A percentile compares a stretch with the other conserved stretches of the same genome.
Conservation (phyloP, 768 basidiomycete species). For the Panaeolus papilionaceus region DNA sequence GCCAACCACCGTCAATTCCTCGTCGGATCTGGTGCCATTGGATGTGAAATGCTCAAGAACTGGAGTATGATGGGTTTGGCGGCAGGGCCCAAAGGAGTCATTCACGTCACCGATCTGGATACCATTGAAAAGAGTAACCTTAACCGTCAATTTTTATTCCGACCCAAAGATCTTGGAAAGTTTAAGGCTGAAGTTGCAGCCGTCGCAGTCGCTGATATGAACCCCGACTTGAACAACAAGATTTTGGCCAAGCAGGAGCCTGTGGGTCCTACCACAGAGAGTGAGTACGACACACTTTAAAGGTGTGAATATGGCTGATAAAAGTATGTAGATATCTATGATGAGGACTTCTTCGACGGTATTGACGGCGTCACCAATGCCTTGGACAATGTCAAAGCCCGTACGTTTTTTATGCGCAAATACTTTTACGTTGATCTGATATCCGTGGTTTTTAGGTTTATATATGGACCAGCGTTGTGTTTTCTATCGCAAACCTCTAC, state of each 20-base stretch:
- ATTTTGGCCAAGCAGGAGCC: slow-evolving; percentile 91
- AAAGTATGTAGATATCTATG: slow-evolving; percentile 74
- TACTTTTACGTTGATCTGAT: background rate
- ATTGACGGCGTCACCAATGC: slow-evolving; percentile 98
- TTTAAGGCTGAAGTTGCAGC: slow-evolving; percentile 98
- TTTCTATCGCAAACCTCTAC: slow-evolving; percentile 92
- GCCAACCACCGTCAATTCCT: slow-evolving; percentile 92
- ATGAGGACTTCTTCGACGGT: slow-evolving; percentile 83
- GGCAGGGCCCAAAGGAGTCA: slow-evolving; percentile 75
- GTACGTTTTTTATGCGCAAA: slow-evolving; percentile 51
- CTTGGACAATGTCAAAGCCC: slow-evolving; percentile 94
- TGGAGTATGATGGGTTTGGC: slow-evolving; percentile 99
- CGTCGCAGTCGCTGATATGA: slow-evolving; percentile 93
- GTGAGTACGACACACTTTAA: slow-evolving; percentile 51
- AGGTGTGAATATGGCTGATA: slow-evolving; percentile 54
- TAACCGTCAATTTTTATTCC: slow-evolving; percentile 97
- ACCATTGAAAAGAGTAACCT: slow-evolving; percentile 99
- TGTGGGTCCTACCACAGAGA: slow-evolving; percentile 92
- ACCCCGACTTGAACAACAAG: slow-evolving; percentile 86
- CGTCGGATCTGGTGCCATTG: slow-evolving; percentile 98
- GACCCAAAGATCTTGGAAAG: slow-evolving; percentile 93
- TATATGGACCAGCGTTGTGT: slow-evolving; percentile 99
- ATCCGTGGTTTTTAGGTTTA: slow-evolving; percentile 56
- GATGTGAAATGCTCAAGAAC: slow-evolving; percentile 99
- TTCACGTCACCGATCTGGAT: slow-evolving; percentile 96